Evolutionary conservation across 2,329 filamentous ascomycete genomes (phyloP).

Genomic region (Trichoderma semiorbis): DNA sequence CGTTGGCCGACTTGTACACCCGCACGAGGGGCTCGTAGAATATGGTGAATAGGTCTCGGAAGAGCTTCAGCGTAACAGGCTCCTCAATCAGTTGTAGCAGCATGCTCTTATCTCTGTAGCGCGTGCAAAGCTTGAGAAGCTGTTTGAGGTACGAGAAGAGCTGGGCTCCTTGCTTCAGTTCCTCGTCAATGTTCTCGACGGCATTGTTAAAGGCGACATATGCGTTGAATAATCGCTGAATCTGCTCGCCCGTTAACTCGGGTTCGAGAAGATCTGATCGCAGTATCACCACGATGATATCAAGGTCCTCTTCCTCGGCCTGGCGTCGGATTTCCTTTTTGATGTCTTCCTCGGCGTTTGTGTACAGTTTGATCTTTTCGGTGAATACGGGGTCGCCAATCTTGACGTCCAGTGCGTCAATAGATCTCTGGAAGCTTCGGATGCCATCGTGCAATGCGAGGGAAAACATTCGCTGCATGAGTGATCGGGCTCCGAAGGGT

Average conservation of each 20-base stretch:
- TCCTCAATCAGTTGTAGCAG: constrained; percentile 96
- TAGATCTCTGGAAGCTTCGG: constrained; percentile 76
- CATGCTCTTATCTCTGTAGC: constrained; percentile 93
- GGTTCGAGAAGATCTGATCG: constrained; percentile 74
- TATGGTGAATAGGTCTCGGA: constrained; percentile 94
- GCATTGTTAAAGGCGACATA: constrained; percentile 93
- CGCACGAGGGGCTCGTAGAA: constrained; percentile 97
- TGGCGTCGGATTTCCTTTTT: constrained; percentile 74
- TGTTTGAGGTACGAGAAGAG: constrained; percentile 95
- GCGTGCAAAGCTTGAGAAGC: constrained; percentile 83
- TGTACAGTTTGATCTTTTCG: constrained; percentile 77
- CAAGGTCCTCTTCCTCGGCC: constrained; percentile 68
- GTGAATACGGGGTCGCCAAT: constrained; percentile 79
- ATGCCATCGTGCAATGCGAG: constrained; percentile 91
- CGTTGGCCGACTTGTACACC: constrained; percentile 97
- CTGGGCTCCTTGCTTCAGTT: constrained; percentile 84
- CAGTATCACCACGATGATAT: constrained; percentile 81
- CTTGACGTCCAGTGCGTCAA: constrained; percentile 72
- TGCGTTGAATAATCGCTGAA: constrained; percentile 84
- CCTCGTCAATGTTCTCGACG: constrained; percentile 84
- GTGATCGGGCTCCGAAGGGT: constrained; percentile 82
- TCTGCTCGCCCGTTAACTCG: constrained; percentile 68
- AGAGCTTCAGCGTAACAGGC: constrained; percentile 92
- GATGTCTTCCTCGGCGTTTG: constrained; percentile 67
- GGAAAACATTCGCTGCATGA: constrained; percentile 92